Base-by-base conservation (phyloP, 2,329 filamentous ascomycete genomes). In the Ophiostoma quercus region DNA sequence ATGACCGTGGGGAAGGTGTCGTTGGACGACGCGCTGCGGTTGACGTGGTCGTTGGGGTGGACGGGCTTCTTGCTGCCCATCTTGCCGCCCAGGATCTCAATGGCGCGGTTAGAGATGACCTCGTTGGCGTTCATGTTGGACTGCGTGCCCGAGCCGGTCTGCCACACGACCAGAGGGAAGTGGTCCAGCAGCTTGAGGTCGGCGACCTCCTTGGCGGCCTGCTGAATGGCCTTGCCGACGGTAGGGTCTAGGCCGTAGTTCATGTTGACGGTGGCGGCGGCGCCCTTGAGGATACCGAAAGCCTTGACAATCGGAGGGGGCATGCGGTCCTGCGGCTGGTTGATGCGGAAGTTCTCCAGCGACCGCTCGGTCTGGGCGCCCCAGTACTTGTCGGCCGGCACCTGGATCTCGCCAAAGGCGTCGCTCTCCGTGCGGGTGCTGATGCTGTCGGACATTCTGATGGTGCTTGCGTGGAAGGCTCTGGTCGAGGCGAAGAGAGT, bases 111-210 rank as follows among this genome's bases (percentile, higher is more conserved):
- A 74, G 94, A 97, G 81, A 99, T 98, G 81, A 99, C 95, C 81
- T 99, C 95, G 84, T 99, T 99, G 79, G 94, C 94, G 84, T 99
- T 99, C 95, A 98, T 98, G 88, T 97, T 98, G 80, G 94, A 97
- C 85, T 98, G 95, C 39, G 95, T 98, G 79, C 95, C 95, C 67
- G 95, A 98, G 74, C 95, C 95, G 69, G 95, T 99, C 85, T 99
- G 95, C 95, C 95, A 99, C 78, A 99, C 94, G 70, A 98, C 94
- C 72, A 98, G 91, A 74, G 95, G 95, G 84, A 99, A 98, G 85
- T 98, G 94, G 81, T 97, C 94, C 77, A 96, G 81, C 76, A 98
- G 90, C 86, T 97, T 96, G 78, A 95, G 88, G 74, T 92, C 90
- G 70, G 94, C 94, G 57, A 99, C 94, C 84, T 99, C 95, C 73